A percentile compares a stretch with the other conserved stretches of the same genome.
These are phyloP conservation scores for Pyrus bretschneideri DNA, from an alignment of 306 rosid genomes.

Conservation along the genomic window DNA sequence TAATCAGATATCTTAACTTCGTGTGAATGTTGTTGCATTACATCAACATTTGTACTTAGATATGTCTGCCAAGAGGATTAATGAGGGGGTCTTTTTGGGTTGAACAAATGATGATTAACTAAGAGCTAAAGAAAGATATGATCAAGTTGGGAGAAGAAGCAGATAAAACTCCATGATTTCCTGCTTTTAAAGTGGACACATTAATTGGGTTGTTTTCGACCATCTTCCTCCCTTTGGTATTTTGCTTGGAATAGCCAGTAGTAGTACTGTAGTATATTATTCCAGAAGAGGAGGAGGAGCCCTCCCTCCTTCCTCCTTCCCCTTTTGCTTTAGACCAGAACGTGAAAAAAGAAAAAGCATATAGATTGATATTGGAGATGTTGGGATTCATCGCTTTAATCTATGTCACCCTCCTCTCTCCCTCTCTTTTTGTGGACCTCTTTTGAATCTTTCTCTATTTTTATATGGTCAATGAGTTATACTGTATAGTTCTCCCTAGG, in stretches of 20 bases:
- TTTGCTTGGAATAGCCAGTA: neutral
- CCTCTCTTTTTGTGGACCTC: conserved; percentile 28
- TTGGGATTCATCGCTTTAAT: conserved; percentile 52
- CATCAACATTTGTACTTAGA: neutral
- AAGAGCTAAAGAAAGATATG: conserved; percentile 13
- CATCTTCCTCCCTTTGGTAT: conserved; percentile 3
- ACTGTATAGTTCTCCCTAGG: neutral
- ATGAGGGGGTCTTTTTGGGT: conserved; percentile 15
- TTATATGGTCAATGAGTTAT: conserved; percentile 26
- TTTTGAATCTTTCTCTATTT: conserved; percentile 20
- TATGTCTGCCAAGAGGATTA: neutral
- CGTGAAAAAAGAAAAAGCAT: conserved; percentile 26
- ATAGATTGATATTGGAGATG: conserved; percentile 35
- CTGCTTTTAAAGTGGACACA: conserved; percentile 44
- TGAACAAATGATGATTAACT: conserved; percentile 18
- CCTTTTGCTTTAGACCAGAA: conserved; percentile 24
- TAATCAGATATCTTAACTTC: neutral
- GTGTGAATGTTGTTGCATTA: neutral
- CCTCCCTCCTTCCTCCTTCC: neutral
- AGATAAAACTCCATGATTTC: conserved; percentile 30
- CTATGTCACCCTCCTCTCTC: neutral
- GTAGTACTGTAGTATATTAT: neutral
- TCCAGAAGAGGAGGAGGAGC: neutral
- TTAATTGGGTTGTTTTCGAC: conserved; percentile 22
- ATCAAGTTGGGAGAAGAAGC: conserved; percentile 33